Base-by-base conservation (phyloP, 306 rosid species). In the Begonia peltatifolia region DNA sequence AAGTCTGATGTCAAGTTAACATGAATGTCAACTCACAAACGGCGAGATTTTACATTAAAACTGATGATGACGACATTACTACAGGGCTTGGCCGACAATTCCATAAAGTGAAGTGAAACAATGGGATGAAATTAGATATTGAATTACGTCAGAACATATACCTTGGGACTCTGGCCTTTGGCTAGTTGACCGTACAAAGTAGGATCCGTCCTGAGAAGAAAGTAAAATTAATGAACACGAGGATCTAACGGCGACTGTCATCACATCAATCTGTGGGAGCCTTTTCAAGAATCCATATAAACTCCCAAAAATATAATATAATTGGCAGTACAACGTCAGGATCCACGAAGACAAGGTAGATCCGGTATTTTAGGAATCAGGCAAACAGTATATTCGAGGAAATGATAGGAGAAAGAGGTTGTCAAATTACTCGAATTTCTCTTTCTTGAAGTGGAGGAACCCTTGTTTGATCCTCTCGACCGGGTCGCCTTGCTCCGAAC, bases 111-210 rank as follows among this genome's bases (percentile, higher is more conserved):
- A 30, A 30, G 38, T 5, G 0, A 30, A 30, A 6, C 7, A 30
- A 7, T 30, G 1, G 9, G 0, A 30, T 7, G 48, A 44, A 1
- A 54, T 38, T 6, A 42, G 15, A 50, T 11, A 14, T 0, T 0
- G 11, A 49, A 38, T 55, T 43, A 13, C 35, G 35, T 3, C 35
- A 25, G 1, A 14, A 59, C 25, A 17, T 81, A 46, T 9, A 86
- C 99, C 94, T 92, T 92, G 41, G 99, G 99, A 72, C 84, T 92
- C 56, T 92, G 99, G 51, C 80, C 69, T 64, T 69, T 75, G 64
- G 96, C 92, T 11, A 92, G 96, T 55, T 69, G 62, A 2, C 78
- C 83, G 64, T 67, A 92, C 61, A 86, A 54, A 9, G 60, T 68
- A 9, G 82, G 92, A 60, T 92, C 68, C 73, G 78, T 79, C 72